These are phyloP conservation scores for Eustoma russellianum DNA, from an alignment of 257 asterid genomes.

Conservation along the genomic window DNA sequence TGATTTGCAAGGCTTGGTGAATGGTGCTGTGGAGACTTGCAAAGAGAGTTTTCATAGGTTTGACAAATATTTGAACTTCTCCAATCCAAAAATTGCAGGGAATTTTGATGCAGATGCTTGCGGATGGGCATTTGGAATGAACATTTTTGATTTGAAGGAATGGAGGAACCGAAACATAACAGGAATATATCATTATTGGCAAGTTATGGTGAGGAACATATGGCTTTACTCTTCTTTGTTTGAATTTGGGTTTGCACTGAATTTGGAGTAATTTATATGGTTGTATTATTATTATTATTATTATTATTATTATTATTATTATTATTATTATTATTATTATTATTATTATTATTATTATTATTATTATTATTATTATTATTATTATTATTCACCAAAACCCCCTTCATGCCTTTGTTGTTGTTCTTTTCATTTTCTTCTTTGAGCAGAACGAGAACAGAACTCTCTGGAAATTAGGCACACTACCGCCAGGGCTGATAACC, in stretches of 20 bases:
- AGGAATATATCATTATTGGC: constrained; percentile 92
- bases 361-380: too few relatives aligned
- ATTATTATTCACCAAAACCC: too few relatives aligned
- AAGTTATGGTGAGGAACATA: constrained; percentile 51
- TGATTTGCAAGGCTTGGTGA: constrained; percentile 81
- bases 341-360: too few relatives aligned
- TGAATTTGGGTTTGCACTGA: not conserved
- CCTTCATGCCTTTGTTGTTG: not conserved
- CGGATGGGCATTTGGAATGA: constrained; percentile 99
- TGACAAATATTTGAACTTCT: constrained; percentile 85
- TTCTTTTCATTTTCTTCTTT: not conserved
- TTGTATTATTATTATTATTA: too few relatives aligned
- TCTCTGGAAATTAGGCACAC: constrained; percentile 93
- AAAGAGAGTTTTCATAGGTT: constrained; percentile 94
- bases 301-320: too few relatives aligned
- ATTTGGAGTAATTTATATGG: too few relatives aligned
- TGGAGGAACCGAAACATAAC: constrained; percentile 87
- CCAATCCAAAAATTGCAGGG: constrained; percentile 71
- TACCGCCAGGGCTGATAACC: constrained; percentile 91
- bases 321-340: too few relatives aligned
- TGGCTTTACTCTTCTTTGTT: not conserved
- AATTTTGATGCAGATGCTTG: constrained; percentile 84
- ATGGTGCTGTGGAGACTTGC: constrained; percentile 95
- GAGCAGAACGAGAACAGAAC: constrained; percentile 82
- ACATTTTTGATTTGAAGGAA: constrained; percentile 73